Conservation (phyloP, 805 yeast genomes). For the Ogataea nakhonphanomensis region DNA sequence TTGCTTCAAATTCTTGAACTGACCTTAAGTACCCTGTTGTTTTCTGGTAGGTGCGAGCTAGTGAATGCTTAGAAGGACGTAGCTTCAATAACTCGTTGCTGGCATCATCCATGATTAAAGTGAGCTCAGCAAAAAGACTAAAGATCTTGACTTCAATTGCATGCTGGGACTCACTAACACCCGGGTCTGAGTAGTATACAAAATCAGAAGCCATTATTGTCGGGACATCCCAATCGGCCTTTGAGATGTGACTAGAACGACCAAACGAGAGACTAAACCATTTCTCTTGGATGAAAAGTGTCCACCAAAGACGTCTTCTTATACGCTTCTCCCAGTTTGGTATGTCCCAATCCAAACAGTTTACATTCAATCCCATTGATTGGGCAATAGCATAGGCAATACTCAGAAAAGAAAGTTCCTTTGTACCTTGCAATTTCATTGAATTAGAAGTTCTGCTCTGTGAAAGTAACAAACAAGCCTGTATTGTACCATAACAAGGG, state of each 20-base stretch:
- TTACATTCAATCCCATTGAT: slow-evolving; percentile 16
- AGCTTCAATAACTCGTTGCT: slow-evolving; percentile 7
- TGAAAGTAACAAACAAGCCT: slow-evolving; percentile 14
- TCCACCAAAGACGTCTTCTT: slow-evolving; percentile 19
- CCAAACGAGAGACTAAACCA: slow-evolving; percentile 17
- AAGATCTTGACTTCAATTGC: slow-evolving; percentile 10
- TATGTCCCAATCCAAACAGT: slow-evolving; percentile 13
- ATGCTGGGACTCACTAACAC: slow-evolving; percentile 10
- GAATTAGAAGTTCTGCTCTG: slow-evolving; percentile 5
- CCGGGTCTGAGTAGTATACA: slow-evolving; percentile 11
- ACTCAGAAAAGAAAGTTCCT: slow-evolving; percentile 8
- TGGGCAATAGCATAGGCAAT: slow-evolving; percentile 15
- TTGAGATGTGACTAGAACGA: slow-evolving; percentile 11
- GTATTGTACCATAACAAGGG: slow-evolving; percentile 18
- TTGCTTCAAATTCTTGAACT: slow-evolving; percentile 3
- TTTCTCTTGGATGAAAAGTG: slow-evolving; percentile 17
- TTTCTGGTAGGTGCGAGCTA: slow-evolving; percentile 4
- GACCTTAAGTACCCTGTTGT: slow-evolving; percentile 3
- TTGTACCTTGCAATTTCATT: slow-evolving; percentile 6
- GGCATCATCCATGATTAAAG: slow-evolving; percentile 13
- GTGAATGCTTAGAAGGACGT: slow-evolving; percentile 1
- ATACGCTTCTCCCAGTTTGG: slow-evolving; percentile 19
- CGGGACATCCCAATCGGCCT: slow-evolving; percentile 17
- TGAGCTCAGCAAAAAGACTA: slow-evolving; percentile 9
- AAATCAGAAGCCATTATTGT: slow-evolving; percentile 13